Evolutionary conservation across 2,329 filamentous ascomycete genomes (phyloP).

Genomic region (Eutypa lata): DNA sequence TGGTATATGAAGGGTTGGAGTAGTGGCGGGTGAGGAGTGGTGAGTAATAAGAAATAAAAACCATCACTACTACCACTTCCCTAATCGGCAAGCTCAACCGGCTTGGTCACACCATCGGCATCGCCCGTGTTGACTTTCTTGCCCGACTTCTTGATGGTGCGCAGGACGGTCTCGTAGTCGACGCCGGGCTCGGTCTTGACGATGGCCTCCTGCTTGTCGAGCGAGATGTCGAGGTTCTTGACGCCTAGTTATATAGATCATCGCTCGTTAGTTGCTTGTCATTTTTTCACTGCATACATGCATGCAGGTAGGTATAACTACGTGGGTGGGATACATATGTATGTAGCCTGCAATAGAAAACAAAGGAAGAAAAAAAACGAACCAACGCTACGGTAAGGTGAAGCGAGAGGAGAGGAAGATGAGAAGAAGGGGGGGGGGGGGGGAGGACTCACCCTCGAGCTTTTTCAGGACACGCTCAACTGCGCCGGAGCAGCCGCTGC

Average conservation of each 20-base stretch:
- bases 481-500: constrained; percentile 92
- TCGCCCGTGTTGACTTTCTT: constrained; percentile 81
- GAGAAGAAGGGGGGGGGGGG: constrained; percentile 3
- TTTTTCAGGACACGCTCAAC: constrained; percentile 90
- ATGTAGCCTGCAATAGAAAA: too few relatives aligned
- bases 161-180: constrained; percentile 75
- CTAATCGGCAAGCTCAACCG: constrained; percentile 43
- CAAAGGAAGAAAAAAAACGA: too few relatives aligned
- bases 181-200: constrained; percentile 68
- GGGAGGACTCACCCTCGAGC: constrained; percentile 67
- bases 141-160: constrained; percentile 91
- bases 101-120: constrained; percentile 62
- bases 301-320: too few relatives aligned
- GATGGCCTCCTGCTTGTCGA: constrained; percentile 80
- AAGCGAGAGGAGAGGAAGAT: constrained; percentile 1
- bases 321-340: too few relatives aligned
- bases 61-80: too few relatives aligned
- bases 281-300: too few relatives aligned
- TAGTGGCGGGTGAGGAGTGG: too few relatives aligned
- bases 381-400: too few relatives aligned
- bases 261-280: background rate
- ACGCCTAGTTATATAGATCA: constrained; percentile 57
- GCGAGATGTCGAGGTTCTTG: constrained; percentile 81
- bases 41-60: too few relatives aligned
- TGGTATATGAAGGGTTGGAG: too few relatives aligned